Percentiles rank a stretch among this genome's conserved stretches.
These are phyloP conservation scores for Ceratopteris richardii DNA, from an alignment of 75 land plant species.

Conservation along the genomic window DNA sequence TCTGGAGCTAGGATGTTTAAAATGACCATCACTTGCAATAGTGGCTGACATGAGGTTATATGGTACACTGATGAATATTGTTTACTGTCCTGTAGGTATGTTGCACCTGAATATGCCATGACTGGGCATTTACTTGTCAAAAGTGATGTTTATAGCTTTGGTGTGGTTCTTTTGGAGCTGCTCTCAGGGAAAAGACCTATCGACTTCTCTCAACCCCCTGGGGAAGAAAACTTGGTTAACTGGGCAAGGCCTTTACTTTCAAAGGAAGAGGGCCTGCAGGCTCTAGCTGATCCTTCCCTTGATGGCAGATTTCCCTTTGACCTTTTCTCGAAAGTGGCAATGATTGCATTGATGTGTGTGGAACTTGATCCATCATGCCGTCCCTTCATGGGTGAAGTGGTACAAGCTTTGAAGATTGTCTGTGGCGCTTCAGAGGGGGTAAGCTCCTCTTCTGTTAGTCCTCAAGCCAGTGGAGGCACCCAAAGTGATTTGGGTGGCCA, in stretches of 20 bases:
- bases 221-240: constrained; percentile 81
- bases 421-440: constrained; percentile 49
- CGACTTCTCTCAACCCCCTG: constrained; percentile 73
- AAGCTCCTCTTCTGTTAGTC: constrained; percentile 2
- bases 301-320: constrained; percentile 33
- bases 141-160: constrained; percentile 94
- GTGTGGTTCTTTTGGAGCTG: constrained; percentile 89
- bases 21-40: no score
- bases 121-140: constrained; percentile 92
- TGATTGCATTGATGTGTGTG: constrained; percentile 94
- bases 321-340: constrained; percentile 56
- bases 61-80: no score
- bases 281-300: constrained; percentile 53
- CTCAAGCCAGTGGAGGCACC: constrained; percentile 23
- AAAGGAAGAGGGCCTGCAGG: constrained; percentile 49
- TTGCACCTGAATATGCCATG: constrained; percentile 97
- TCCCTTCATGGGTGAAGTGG: constrained; percentile 97
- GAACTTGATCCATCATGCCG: constrained; percentile 80
- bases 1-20: no score
- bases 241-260: constrained; percentile 94
- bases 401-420: constrained; percentile 81
- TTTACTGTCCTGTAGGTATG: constrained; percentile 50
- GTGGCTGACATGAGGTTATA: no score
- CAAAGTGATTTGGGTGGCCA: constrained; percentile 22
- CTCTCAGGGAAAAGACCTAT: constrained; percentile 85